phyloP scores from a whole-genome alignment of 1,139 yeast genomes.

The Yamadazyma conglobata region DNA sequence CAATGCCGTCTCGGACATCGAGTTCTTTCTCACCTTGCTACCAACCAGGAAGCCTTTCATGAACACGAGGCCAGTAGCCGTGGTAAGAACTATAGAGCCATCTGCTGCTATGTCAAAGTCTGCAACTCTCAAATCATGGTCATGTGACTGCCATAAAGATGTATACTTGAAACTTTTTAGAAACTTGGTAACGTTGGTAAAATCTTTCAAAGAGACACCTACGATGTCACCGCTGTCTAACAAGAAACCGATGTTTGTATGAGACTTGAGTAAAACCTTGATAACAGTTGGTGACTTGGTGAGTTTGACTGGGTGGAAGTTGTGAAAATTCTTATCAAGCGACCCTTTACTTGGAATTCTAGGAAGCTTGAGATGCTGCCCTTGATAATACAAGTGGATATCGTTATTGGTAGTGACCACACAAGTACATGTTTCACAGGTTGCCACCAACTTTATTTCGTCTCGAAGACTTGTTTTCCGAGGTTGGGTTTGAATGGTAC shows the following conservation, averaged over 20 bases:
- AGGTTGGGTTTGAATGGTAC: slow-evolving; percentile 40
- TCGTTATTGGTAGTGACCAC: slow-evolving; percentile 59
- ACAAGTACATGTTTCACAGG: slow-evolving; percentile 71
- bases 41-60: slow-evolving; percentile 17
- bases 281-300: slow-evolving; percentile 37
- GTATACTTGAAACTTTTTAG: slow-evolving; percentile 33
- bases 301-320: slow-evolving; percentile 49
- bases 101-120: slow-evolving; percentile 69
- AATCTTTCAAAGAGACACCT: slow-evolving; percentile 13
- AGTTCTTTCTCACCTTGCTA: slow-evolving; percentile 27
- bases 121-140: slow-evolving; percentile 43
- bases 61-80: slow-evolving; percentile 65
- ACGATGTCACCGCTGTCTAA: slow-evolving; percentile 52
- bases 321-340: slow-evolving; percentile 45
- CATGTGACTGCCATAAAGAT: slow-evolving; percentile 53
- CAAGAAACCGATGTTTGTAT: slow-evolving; percentile 38
- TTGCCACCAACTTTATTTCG: slow-evolving; percentile 54
- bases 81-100: slow-evolving; percentile 67
- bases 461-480: slow-evolving; percentile 43
- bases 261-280: slow-evolving; percentile 34
- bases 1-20: slow-evolving; percentile 27
- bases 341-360: slow-evolving; percentile 31
- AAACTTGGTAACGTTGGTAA: slow-evolving; percentile 22
- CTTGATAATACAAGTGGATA: slow-evolving; percentile 59
- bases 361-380: slow-evolving; percentile 52